Conservation (phyloP, 2,329 filamentous ascomycete genomes). For the Blastomyces percursus region DNA sequence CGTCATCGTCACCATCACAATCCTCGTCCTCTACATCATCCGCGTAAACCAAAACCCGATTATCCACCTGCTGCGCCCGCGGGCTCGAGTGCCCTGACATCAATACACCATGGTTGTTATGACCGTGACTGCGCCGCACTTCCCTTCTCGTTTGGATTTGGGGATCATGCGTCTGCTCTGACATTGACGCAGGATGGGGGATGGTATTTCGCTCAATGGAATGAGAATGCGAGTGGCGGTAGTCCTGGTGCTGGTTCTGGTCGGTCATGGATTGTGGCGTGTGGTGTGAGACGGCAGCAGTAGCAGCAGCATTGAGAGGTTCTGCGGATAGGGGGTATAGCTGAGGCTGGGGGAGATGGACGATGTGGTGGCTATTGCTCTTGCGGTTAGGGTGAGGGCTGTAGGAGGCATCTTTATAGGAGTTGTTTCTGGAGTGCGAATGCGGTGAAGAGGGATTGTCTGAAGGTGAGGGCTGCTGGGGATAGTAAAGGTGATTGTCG, state of each 20-base stretch:
- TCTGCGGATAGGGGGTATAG: too few relatives aligned
- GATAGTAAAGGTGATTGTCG: conserved; percentile 11
- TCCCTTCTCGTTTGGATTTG: background rate
- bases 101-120: background rate
- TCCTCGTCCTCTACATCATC: conserved; percentile 12
- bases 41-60: conserved; percentile 17
- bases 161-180: background rate
- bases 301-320: background rate
- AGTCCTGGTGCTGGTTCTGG: background rate
- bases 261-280: background rate
- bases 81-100: conserved; percentile 2
- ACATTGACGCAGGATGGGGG: background rate
- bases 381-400: background rate
- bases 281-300: background rate
- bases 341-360: background rate
- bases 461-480: background rate
- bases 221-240: background rate
- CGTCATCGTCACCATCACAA: conserved; percentile 2
- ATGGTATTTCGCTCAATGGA: background rate
- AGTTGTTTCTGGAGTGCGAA: background rate
- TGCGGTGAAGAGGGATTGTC: background rate
- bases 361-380: background rate
- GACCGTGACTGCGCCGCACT: background rate
- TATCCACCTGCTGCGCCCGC: conserved; percentile 10
- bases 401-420: background rate